Conservation (phyloP, 306 rosid genomes). For the Cucurbita argyrosperma region DNA sequence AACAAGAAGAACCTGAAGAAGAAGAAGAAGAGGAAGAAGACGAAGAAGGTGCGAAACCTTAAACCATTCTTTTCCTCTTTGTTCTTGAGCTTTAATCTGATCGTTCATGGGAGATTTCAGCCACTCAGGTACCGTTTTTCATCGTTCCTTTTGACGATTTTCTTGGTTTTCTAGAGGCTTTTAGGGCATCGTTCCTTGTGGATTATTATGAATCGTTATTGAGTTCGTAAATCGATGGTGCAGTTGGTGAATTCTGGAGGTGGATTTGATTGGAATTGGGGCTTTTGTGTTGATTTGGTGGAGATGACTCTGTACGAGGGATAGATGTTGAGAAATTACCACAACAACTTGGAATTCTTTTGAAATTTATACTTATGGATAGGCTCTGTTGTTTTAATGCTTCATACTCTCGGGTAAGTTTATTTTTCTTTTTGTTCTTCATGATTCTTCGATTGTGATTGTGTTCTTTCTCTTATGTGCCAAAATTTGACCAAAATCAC, state of each 20-base stretch:
- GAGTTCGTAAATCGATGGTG: slow-evolving; percentile 10
- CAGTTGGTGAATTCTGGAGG: slow-evolving; percentile 15
- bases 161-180: too few species aligned
- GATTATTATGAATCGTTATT: background rate
- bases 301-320: slow-evolving; percentile 22
- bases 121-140: slow-evolving; percentile 15
- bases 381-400: slow-evolving; percentile 51
- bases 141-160: too few species aligned
- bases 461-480: background rate
- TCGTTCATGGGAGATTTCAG: slow-evolving; percentile 13
- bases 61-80: too few species aligned
- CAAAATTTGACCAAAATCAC: background rate
- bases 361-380: slow-evolving; percentile 35
- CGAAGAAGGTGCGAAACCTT: background rate
- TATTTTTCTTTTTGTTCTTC: background rate
- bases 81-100: background rate
- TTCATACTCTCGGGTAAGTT: slow-evolving; percentile 58
- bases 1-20: background rate
- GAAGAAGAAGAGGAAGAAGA: background rate
- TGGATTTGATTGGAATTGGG: slow-evolving; percentile 29
- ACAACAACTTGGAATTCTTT: slow-evolving; percentile 16
- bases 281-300: slow-evolving; percentile 12
- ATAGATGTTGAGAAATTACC: slow-evolving; percentile 29
- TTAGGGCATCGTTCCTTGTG: slow-evolving; percentile 15
- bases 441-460: background rate